Evolutionary conservation across 176 grass and related monocot species (phyloP), one percentile per base, ranked within the genome.

Genomic region (Tuctoria greenei): DNA sequence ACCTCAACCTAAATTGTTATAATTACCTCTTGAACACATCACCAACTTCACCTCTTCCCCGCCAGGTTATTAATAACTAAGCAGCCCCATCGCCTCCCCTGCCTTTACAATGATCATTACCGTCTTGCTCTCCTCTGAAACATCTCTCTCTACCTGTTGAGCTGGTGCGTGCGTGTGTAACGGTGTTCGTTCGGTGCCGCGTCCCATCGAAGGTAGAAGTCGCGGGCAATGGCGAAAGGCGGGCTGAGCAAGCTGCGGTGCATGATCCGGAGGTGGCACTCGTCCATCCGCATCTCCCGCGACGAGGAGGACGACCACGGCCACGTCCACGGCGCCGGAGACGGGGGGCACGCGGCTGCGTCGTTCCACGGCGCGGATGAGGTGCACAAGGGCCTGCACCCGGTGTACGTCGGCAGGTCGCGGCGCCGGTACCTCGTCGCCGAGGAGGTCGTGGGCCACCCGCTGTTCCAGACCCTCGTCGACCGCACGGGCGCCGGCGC

Each of bases 191-290:
- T 31, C 31, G 31, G 31, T 31, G 3, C 31, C 31, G 1, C 31
- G 31, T 31, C 2, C 31, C 31, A 2, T 31, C 31, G 21, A 8
- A 10, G 78, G 14, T 7, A 58, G 14, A 4, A 6, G 8, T 3
- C 39, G 39, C 0, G 21, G 18, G 5, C n/a, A 34, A 90, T 88
- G 85, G 86, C 75, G 67, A 91, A 88, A 76, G 81, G 82, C 10
- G 79, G 79, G 61, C 82, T 94, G 64, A 80, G 79, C 38, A 90
- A 94, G 88, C 85, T 94, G 17, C 85, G 82, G 77, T 80, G 92
- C 67, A 90, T 90, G 85, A 83, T 94, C 37, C 71, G 64, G 92
- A 64, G 92, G 79, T 94, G 88, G 92, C 75, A 94, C 82, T 94
- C 92, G 7, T 88, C 88, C 55, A 76, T 75, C 76, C 79, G 41